Percentiles rank a stretch among this genome's conserved stretches.
These are phyloP conservation scores for Solanum hybrid DNA, from an alignment of 305 asterid species.

Conservation along the genomic window DNA sequence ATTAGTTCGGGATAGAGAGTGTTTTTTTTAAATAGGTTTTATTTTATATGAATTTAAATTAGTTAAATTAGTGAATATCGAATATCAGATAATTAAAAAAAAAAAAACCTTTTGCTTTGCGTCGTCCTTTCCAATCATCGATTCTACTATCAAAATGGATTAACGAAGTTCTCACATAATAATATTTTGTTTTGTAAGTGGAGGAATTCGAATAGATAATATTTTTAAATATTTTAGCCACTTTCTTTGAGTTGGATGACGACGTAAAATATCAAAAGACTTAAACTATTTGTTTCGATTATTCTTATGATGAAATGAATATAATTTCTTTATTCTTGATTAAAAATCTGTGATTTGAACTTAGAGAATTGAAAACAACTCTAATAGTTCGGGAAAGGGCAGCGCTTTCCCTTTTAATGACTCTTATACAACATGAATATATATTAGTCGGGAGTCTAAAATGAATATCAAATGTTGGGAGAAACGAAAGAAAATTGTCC, in stretches of 20 bases:
- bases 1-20: neutral
- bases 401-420: neutral
- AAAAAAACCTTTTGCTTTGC: neutral
- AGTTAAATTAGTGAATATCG: neutral
- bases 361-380: neutral
- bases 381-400: neutral
- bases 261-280: neutral
- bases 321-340: accelerated
- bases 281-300: neutral
- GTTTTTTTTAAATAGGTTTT: too few species aligned
- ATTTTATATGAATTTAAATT: neutral
- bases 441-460: neutral
- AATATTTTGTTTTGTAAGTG: neutral
- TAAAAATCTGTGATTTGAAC: neutral
- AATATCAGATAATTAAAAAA: neutral
- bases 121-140: neutral
- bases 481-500: neutral
- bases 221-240: neutral
- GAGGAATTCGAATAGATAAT: neutral
- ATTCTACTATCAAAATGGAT: neutral
- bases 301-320: neutral
- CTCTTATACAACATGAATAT: neutral
- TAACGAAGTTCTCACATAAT: neutral
- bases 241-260: neutral
- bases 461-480: neutral